Base-by-base conservation (phyloP, 176 grass and related monocot genomes). In the Aegilops longissima region DNA sequence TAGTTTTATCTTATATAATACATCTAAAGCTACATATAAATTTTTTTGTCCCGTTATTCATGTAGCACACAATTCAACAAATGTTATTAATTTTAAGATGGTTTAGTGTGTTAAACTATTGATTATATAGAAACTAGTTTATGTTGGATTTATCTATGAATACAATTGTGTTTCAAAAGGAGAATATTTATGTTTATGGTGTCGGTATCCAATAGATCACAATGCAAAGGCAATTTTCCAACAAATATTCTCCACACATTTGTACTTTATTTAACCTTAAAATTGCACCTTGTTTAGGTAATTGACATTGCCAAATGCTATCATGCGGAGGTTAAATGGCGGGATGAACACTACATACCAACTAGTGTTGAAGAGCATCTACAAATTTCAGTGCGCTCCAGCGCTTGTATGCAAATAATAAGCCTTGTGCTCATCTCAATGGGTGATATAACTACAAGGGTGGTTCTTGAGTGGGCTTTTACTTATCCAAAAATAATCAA, bases 341-440 rank as follows among this genome's bases (percentile, higher is more conserved):
- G 77, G 35, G 77, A 63, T 42, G 77, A 63, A 2, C 54, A 63
- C 12, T 80, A 80, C 24, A 58, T 75, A 13, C 72, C 72, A 49
- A 49, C 23, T 49, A 75, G 12, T 16, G 23, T 75, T 27, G 42
- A 75, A 25, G 72, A 75, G 23, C 72, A 75, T 75, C 72, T 75
- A 8, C 56, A 64, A 79, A 23, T 79, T 27, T 79, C 77, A 42
- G n/a, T 63, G 12, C 3, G 21, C 8, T 27, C 58, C 8, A 79
- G 77, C 17, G 77, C 21, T 9, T 79, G 77, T 25, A 79, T 79
- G 77, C 77, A 79, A 2, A 79, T 79, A 25, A 10, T 38, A 79
- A 63, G 34, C n/a, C 35, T 27, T 5, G n/a, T 6, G 12, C 64
- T 79, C 35, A 63, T 79, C 24, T 42, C 14, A 14, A 35, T 61